A percentile compares a stretch with the other conserved stretches of the same genome.
phyloP scores from a whole-genome alignment of 306 rosid species.

The Mimosa bimucronata region DNA sequence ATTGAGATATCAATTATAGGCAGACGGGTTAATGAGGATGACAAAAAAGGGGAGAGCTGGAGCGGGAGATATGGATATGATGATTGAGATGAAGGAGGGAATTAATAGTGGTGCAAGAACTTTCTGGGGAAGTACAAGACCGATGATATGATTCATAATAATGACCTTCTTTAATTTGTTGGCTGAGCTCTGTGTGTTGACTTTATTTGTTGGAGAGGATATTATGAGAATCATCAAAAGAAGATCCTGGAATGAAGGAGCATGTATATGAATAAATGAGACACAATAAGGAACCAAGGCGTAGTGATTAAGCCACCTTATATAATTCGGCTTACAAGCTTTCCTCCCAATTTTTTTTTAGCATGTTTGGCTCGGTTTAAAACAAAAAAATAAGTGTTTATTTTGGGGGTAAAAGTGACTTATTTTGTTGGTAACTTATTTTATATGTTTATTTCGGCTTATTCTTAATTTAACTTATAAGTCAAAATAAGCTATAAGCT shows the following conservation, averaged over 20 bases:
- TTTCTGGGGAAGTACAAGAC: conserved; percentile 5
- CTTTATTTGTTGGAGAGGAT: not conserved
- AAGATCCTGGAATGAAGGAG: conserved; percentile 36
- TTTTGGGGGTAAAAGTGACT: no score
- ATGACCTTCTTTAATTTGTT: not conserved
- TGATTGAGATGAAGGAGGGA: not conserved
- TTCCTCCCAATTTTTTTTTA: not conserved
- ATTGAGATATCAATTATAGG: no score
- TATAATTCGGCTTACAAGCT: no score
- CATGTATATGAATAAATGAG: not conserved
- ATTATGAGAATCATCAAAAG: conserved; percentile 27
- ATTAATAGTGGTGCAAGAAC: not conserved
- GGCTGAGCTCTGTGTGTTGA: not conserved
- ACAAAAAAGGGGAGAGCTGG: not conserved
- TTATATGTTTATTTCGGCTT: no score
- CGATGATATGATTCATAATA: not conserved
- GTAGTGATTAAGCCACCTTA: not conserved
- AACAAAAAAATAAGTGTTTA: no score
- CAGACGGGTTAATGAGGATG: not conserved
- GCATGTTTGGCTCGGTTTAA: no score
- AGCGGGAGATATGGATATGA: not conserved
- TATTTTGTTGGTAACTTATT: no score
- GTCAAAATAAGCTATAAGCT: no score
- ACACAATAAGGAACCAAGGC: not conserved
- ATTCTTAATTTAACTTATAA: no score